A percentile compares a stretch with the other conserved stretches of the same genome.
phyloP scores from a whole-genome alignment of 1,284 basidiomycete species.

The Apiotrichum domesticum region DNA sequence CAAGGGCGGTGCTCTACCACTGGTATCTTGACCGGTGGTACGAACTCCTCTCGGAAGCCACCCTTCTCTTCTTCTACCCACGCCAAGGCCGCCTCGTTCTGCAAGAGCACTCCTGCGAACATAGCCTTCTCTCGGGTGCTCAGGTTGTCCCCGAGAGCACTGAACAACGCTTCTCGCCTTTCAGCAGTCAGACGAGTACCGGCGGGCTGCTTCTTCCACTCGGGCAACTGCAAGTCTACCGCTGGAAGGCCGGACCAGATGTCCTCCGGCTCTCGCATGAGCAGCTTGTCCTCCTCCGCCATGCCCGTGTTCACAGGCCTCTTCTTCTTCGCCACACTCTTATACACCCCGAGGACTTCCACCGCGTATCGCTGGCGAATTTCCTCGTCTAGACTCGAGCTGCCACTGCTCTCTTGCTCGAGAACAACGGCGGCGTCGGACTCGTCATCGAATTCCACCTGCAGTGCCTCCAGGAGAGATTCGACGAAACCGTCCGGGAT shows the following conservation, averaged over 20 bases:
- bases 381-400: not conserved
- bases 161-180: not conserved
- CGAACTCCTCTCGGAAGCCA: not conserved
- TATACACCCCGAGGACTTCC: conserved; percentile 4
- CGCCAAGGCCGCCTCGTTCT: conserved; percentile 1
- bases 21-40: conserved; percentile 1
- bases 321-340: conserved; percentile 12
- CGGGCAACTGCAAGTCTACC: not conserved
- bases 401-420: too few relatives aligned
- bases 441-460: too few relatives aligned
- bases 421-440: too few relatives aligned
- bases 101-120: not conserved
- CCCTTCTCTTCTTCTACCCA: conserved; percentile 9
- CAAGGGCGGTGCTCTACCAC: conserved; percentile 1
- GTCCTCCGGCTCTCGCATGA: not conserved
- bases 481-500: too few relatives aligned
- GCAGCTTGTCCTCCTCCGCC: conserved; percentile 2
- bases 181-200: not conserved
- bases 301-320: conserved; percentile 3
- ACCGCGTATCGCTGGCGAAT: not conserved
- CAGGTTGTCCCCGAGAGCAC: not conserved
- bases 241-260: not conserved
- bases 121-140: not conserved
- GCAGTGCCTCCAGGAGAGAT: too few relatives aligned
- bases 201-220: not conserved